Evolutionary conservation across 2,329 filamentous ascomycete genomes (phyloP).

Genomic region (Cladorrhinum sp.): DNA sequence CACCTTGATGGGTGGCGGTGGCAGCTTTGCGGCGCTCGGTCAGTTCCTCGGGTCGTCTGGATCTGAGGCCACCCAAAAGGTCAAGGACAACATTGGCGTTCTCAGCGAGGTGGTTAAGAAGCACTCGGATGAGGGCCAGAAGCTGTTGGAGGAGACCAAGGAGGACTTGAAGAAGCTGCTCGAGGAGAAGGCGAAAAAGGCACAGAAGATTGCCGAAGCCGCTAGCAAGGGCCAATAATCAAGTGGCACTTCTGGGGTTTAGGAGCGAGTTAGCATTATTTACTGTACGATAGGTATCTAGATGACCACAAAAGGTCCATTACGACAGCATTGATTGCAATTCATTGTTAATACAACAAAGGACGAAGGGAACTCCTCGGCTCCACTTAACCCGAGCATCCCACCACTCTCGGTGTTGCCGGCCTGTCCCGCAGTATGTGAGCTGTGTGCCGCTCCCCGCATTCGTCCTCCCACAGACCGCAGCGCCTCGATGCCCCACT

Average conservation of each 20-base stretch:
- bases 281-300: background rate
- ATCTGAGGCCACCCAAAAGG: slow-evolving; percentile 57
- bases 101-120: slow-evolving; percentile 63
- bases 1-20: slow-evolving; percentile 19
- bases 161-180: slow-evolving; percentile 64
- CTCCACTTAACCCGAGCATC: background rate
- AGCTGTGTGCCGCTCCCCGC: slow-evolving; percentile 9
- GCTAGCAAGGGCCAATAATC: slow-evolving; percentile 9
- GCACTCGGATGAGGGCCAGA: slow-evolving; percentile 67
- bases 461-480: slow-evolving; percentile 2
- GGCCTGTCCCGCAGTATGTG: background rate
- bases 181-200: slow-evolving; percentile 55
- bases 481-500: background rate
- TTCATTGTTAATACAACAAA: background rate
- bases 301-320: background rate
- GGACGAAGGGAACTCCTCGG: background rate
- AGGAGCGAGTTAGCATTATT: background rate
- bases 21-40: slow-evolving; percentile 50
- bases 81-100: slow-evolving; percentile 63
- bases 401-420: background rate
- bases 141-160: slow-evolving; percentile 65
- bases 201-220: slow-evolving; percentile 53
- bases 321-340: background rate
- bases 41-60: slow-evolving; percentile 62
- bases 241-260: background rate